Conservation (phyloP, 108 stramenopile species). For the Nitzschia inconspicua region DNA sequence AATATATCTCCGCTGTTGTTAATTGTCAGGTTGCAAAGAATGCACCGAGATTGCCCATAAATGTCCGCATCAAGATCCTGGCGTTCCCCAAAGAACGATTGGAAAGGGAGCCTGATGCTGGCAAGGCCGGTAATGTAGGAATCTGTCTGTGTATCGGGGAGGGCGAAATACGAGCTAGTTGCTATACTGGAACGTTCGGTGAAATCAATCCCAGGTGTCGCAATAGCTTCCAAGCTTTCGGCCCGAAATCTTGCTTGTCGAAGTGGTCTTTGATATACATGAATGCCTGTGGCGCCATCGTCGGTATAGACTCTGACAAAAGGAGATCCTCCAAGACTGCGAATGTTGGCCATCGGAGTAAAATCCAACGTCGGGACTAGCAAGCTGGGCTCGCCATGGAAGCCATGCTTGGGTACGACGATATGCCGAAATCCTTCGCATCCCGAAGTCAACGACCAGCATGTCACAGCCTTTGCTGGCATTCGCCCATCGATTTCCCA, state of each 20-base stretch:
- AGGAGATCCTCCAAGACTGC: constrained; percentile 1
- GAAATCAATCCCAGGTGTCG: constrained; percentile 22
- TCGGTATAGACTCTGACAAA: constrained; percentile 50
- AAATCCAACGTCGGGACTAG: constrained; percentile 13
- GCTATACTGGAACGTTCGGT: constrained; percentile 40
- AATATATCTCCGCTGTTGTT: constrained; percentile 69
- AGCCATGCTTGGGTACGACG: constrained; percentile 13
- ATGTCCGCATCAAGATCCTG: background rate
- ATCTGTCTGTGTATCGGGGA: constrained; percentile 46
- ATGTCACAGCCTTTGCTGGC: constrained; percentile 45
- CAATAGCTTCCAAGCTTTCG: constrained; percentile 47
- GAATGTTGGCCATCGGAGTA: background rate
- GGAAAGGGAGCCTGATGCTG: constrained; percentile 17
- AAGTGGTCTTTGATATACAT: constrained; percentile 52
- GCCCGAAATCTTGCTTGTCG: constrained; percentile 50
- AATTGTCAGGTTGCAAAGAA: constrained; percentile 50
- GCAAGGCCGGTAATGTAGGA: constrained; percentile 59
- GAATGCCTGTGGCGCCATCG: constrained; percentile 34
- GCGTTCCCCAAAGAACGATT: background rate
- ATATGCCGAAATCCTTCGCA: constrained; percentile 17
- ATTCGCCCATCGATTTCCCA: constrained; percentile 76
- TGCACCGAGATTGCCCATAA: constrained; percentile 4
- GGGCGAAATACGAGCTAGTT: constrained; percentile 42
- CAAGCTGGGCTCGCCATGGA: constrained; percentile 28
- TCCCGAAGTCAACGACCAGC: constrained; percentile 45